These are phyloP conservation scores for Aspergillus sclerotialis DNA, from an alignment of 2,329 filamentous ascomycete genomes.

Conservation along the genomic window DNA sequence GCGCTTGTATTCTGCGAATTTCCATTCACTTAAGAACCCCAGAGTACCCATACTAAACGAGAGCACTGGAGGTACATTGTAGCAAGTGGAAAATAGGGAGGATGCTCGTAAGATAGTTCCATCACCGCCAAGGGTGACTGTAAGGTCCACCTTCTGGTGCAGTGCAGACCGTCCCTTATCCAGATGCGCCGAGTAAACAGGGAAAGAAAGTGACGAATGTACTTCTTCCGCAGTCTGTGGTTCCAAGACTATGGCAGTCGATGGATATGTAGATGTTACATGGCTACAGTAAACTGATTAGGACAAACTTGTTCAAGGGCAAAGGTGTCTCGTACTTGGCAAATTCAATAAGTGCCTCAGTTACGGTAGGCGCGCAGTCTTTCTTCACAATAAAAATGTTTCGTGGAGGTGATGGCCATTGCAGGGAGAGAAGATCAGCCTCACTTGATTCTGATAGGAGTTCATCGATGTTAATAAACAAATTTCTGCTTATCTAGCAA, in stretches of 20 bases:
- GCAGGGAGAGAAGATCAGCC: slow-evolving; percentile 57
- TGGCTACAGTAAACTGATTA: slow-evolving; percentile 53
- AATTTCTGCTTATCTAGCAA: background rate
- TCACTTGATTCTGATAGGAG: slow-evolving; percentile 44
- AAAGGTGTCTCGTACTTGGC: slow-evolving; percentile 33
- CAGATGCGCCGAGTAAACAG: slow-evolving; percentile 54
- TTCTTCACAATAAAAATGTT: slow-evolving; percentile 66
- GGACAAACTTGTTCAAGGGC: slow-evolving; percentile 3
- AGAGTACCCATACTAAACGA: slow-evolving; percentile 96
- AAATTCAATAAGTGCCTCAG: slow-evolving; percentile 52
- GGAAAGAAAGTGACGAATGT: slow-evolving; percentile 63
- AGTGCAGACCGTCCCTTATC: slow-evolving; percentile 43
- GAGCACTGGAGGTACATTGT: slow-evolving; percentile 78
- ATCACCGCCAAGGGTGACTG: slow-evolving; percentile 87
- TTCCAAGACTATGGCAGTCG: slow-evolving; percentile 77
- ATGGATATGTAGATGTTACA: slow-evolving; percentile 70
- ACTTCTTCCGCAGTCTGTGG: slow-evolving; percentile 64
- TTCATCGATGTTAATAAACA: slow-evolving; percentile 1
- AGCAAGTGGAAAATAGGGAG: slow-evolving; percentile 75
- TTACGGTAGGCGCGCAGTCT: slow-evolving; percentile 50
- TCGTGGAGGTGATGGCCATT: slow-evolving; percentile 61
- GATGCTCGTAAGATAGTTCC: slow-evolving; percentile 83
- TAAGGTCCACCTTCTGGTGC: slow-evolving; percentile 76
- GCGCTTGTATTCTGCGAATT: slow-evolving; percentile 84
- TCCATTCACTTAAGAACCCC: slow-evolving; percentile 94